Conservation (phyloP, 2,329 filamentous ascomycete genomes). For the Lecanicillium sp. region DNA sequence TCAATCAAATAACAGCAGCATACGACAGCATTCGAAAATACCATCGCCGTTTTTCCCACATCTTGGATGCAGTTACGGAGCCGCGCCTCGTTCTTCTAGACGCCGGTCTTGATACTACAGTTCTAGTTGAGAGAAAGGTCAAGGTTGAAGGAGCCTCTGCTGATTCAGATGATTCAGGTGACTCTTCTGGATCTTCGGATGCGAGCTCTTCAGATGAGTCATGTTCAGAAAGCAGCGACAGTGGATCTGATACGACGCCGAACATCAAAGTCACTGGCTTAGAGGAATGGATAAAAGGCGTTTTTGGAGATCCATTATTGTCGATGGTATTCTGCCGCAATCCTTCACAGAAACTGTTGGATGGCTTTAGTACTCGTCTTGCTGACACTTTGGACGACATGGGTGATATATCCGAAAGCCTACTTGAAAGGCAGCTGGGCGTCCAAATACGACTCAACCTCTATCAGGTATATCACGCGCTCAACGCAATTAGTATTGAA, state of each 20-base stretch:
- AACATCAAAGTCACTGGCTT: conserved; percentile 41
- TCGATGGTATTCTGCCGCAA: conserved; percentile 41
- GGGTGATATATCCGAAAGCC: conserved; percentile 13
- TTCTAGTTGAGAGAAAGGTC: conserved; percentile 32
- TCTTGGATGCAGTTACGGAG: conserved; percentile 46
- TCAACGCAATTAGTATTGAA: conserved; percentile 45
- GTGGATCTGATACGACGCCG: not conserved
- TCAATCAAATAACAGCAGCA: conserved; percentile 51
- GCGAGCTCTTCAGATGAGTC: not conserved
- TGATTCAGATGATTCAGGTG: not conserved
- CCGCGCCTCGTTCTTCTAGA: conserved; percentile 52
- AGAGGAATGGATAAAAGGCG: conserved; percentile 51
- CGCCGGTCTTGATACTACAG: conserved; percentile 42
- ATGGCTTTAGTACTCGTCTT: conserved; percentile 35
- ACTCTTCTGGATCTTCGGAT: not conserved
- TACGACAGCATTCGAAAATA: conserved; percentile 50
- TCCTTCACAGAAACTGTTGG: conserved; percentile 39
- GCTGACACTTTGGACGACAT: conserved; percentile 12
- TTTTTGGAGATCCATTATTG: conserved; percentile 56
- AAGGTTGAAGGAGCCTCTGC: not conserved
- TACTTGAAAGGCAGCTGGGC: conserved; percentile 39
- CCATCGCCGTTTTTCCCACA: conserved; percentile 41
- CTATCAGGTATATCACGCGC: conserved; percentile 53
- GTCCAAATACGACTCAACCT: conserved; percentile 44
- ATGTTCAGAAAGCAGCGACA: too few species aligned